These are phyloP conservation scores for Fragilaria crotonensis DNA, from an alignment of 108 stramenopile species.

Conservation along the genomic window DNA sequence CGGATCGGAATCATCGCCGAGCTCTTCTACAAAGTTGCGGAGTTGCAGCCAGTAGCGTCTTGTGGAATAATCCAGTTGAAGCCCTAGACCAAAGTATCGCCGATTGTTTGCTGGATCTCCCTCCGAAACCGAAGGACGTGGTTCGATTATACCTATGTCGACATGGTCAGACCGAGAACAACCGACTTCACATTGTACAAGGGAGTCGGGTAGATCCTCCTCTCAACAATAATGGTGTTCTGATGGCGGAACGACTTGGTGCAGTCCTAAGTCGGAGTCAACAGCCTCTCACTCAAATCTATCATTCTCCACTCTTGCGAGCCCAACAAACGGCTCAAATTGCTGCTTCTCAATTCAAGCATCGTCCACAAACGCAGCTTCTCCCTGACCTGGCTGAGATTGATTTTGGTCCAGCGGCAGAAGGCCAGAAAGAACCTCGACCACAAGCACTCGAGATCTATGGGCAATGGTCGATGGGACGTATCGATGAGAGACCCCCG, in stretches of 20 bases:
- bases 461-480: slow-evolving; percentile 54
- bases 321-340: slow-evolving; percentile 54
- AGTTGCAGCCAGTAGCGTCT: no score
- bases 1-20: no score
- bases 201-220: slow-evolving; percentile 61
- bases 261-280: slow-evolving; percentile 30
- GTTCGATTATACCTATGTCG: slow-evolving; percentile 67
- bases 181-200: slow-evolving; percentile 59
- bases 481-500: slow-evolving; percentile 39
- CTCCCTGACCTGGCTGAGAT: slow-evolving; percentile 46
- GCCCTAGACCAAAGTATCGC: no score
- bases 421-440: slow-evolving; percentile 42
- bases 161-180: slow-evolving; percentile 84
- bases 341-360: slow-evolving; percentile 15
- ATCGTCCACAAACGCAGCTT: neutral
- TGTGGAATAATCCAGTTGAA: no score
- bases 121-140: slow-evolving; percentile 42
- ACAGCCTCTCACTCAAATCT: slow-evolving; percentile 29
- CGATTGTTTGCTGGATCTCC: slow-evolving; percentile 59
- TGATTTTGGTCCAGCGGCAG: slow-evolving; percentile 62
- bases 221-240: slow-evolving; percentile 46
- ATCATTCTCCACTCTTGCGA: slow-evolving; percentile 42
- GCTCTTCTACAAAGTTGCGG: no score
- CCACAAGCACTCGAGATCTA: slow-evolving; percentile 46
- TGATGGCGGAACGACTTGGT: slow-evolving; percentile 38